Evolutionary conservation across 2,329 filamentous ascomycete species (phyloP), one percentile per base, ranked within the genome.

Genomic region (Fusarium albosuccineum): DNA sequence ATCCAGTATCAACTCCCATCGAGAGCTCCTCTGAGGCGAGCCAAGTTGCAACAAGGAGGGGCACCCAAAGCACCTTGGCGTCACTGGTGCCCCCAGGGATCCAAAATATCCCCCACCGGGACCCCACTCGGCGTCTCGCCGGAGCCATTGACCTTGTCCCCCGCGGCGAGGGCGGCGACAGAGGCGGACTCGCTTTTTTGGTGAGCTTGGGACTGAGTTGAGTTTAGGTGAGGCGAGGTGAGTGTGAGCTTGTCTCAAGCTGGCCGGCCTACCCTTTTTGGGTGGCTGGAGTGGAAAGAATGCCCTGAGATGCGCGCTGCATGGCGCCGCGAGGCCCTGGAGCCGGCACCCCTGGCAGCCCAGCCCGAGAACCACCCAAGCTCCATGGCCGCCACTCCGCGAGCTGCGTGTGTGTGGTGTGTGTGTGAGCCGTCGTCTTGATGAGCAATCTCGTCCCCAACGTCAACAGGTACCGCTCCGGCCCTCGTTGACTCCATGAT

Each of bases 111-210:
- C 70, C 64, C 70, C 70, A 73, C 70, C 44, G 50, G 59, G 34
- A 61, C 65, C 61, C 70, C 70, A 73, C 70, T 73, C 70, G 57
- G 68, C 52, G 64, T 60, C 60, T 73, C 68, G 66, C 70, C 68
- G 68, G 63, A 11, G 70, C 62, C 67, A 64, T 59, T 57, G 60
- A 70, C 51, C 66, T 59, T 57, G 54, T 57, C 49, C 62, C 46
- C 64, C 68, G 66, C 67, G 66, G 66, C 62, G 50, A 57, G 41
- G 53, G 63, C 62, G 69, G 66, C 53, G 61, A 55, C 42, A 58
- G 55, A 61, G 58, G 33, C 55, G 60, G 56, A 26, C 26, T 46
- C 52, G 52, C 16, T 34, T 57, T 53, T 66, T 45, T 67, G 64
- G 51, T 67, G 64, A 68, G 59, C 62, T 62, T 37, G 44, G 33